Evolutionary conservation across 2,329 filamentous ascomycete genomes (phyloP).

Genomic region (Fusarium dlaminii): DNA sequence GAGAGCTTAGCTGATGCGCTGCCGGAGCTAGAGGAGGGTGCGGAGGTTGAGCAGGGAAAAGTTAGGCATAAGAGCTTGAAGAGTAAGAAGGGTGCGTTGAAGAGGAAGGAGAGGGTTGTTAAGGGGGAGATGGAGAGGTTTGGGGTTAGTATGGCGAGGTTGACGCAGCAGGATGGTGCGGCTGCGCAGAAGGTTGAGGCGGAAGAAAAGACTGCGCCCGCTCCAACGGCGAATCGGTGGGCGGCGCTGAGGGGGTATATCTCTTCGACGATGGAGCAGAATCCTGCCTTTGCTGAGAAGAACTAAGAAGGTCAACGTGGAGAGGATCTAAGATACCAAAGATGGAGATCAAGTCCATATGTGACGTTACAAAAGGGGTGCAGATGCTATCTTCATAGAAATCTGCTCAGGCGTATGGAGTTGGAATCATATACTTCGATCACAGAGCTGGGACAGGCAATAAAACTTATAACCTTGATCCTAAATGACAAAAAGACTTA

Average conservation of each 20-base stretch:
- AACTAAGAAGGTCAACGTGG: slow-evolving; percentile 9
- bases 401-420: slow-evolving; percentile 33
- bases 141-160: slow-evolving; percentile 80
- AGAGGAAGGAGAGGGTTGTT: slow-evolving; percentile 83
- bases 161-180: slow-evolving; percentile 56
- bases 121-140: slow-evolving; percentile 85
- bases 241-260: slow-evolving; percentile 86
- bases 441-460: neutral
- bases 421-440: slow-evolving; percentile 1
- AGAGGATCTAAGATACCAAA: slow-evolving; percentile 2
- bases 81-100: slow-evolving; percentile 80
- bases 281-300: slow-evolving; percentile 71
- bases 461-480: neutral
- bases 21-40: slow-evolving; percentile 66
- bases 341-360: neutral
- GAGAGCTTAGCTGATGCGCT: slow-evolving; percentile 83
- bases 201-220: slow-evolving; percentile 28
- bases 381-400: neutral
- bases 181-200: slow-evolving; percentile 14
- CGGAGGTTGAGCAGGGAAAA: slow-evolving; percentile 63
- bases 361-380: neutral
- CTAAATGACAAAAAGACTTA: neutral
- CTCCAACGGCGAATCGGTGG: slow-evolving; percentile 71
- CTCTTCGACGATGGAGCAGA: slow-evolving; percentile 87
- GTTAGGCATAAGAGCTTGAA: slow-evolving; percentile 79